Conservation (phyloP, 192 early-diverging fungal genomes). For the Pilaira anomala region DNA sequence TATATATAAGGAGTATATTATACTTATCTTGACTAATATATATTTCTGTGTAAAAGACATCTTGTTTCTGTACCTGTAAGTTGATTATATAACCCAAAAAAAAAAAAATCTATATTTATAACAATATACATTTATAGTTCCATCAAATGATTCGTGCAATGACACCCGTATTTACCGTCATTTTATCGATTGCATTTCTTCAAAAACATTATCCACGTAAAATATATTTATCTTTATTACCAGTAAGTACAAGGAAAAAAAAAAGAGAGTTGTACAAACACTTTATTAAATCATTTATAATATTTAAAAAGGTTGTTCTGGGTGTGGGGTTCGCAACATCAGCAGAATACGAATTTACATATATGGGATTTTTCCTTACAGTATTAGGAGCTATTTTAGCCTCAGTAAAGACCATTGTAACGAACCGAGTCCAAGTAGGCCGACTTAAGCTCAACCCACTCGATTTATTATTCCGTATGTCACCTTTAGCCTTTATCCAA, state of each 20-base stretch:
- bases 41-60: background rate
- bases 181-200: conserved; percentile 43
- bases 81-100: background rate
- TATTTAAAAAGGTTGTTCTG: conserved; percentile 42
- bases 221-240: conserved; percentile 44
- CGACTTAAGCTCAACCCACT: conserved; percentile 60
- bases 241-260: conserved; percentile 36
- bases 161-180: conserved; percentile 62
- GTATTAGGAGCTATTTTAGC: conserved; percentile 63
- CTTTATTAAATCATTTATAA: background rate
- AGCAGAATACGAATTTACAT: conserved; percentile 60
- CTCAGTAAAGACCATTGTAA: conserved; percentile 67
- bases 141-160: conserved; percentile 73
- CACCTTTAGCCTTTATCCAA: conserved; percentile 36
- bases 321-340: conserved; percentile 71
- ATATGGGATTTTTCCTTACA: conserved; percentile 62
- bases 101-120: background rate
- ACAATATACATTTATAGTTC: conserved; percentile 35
- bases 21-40: background rate
- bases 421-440: conserved; percentile 66
- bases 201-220: conserved; percentile 33
- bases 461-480: conserved; percentile 67
- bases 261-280: background rate
- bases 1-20: background rate
- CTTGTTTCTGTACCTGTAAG: conserved; percentile 22